Base-by-base conservation (phyloP, 805 yeast species). In the Yarrowia yakushimensis region DNA sequence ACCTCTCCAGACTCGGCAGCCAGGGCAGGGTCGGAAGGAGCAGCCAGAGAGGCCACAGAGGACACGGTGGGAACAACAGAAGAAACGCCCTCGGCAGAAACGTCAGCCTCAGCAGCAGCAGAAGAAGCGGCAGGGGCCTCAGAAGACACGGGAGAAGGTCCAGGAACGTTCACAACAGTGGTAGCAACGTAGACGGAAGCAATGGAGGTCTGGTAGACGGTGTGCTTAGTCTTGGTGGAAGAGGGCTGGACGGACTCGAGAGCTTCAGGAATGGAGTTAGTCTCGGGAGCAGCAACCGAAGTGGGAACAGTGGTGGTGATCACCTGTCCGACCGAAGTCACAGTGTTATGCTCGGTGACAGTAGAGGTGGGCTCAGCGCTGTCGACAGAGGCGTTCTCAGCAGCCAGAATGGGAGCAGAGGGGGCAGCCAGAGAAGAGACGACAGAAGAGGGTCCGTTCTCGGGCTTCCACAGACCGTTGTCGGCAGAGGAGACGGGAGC, bases 1-100 rank as follows among this genome's bases (percentile, higher is more conserved):
- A 48, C n/a, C 11, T 48, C 39, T 2, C 55, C 55, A n/a, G 55
- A 48, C 55, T 48, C 55, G 28, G 54, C 54, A 13, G 54, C 54
- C 22, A 48, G 31, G 7, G 28, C 39, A 6, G 52, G 52, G 17
- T 13, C 6, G 7, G 23, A 27, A 9, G 33, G 33, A 18, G 15
- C 30, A 17, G 41, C 15, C 3, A 36, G 41, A 11, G 41, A 36
- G n/a, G 18, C n/a, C 10, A 17, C 48, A 5, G 48, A n/a, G 5
- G 45, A 41, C 3, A 17, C 15, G 22, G 43, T 5, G 5, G 17
- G 9, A 25, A 30, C 18, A 4, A 1, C 46, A 15, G 28, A 5
- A 22, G 43, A 23, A 22, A n/a, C n/a, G n/a, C n/a, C n/a, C n/a
- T n/a, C n/a, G n/a, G n/a, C n/a, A n/a, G 41, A 15, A 10, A 9